phyloP scores from a whole-genome alignment of 805 yeast genomes.

The Suhomyces faveliae region DNA sequence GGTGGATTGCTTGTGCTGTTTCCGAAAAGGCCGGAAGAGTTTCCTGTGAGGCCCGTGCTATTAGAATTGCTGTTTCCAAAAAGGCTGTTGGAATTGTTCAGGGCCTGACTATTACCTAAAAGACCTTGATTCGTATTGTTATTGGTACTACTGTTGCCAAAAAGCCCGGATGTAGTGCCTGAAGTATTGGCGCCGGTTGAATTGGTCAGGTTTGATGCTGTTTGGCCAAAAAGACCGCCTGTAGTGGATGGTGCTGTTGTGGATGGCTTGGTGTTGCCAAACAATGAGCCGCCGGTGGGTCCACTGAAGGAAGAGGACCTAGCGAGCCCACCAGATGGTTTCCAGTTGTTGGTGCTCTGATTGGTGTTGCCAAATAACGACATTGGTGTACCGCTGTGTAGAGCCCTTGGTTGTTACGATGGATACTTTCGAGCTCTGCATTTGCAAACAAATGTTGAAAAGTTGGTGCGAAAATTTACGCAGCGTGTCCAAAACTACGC shows the following conservation, averaged over 20 bases:
- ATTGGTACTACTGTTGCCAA: neutral
- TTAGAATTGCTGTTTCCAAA: slow-evolving; percentile 6
- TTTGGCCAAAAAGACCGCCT: slow-evolving; percentile 8
- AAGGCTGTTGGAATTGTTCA: neutral
- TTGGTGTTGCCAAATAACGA: slow-evolving; percentile 14
- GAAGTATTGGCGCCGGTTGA: neutral
- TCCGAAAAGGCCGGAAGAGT: neutral
- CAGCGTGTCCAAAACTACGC: neutral
- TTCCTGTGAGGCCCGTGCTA: slow-evolving; percentile 1
- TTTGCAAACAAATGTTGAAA: slow-evolving; percentile 1
- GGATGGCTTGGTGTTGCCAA: slow-evolving; percentile 20
- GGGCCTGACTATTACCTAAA: slow-evolving; percentile 1
- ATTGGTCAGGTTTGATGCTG: neutral
- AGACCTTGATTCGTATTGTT: neutral
- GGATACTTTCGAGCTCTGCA: neutral
- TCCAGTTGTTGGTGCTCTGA: slow-evolving; percentile 17
- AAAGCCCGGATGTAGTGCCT: slow-evolving; percentile 4
- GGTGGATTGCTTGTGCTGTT: neutral
- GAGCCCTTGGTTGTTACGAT: neutral
- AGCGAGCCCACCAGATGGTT: slow-evolving; percentile 22
- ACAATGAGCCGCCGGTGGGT: slow-evolving; percentile 10
- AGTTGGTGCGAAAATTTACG: neutral
- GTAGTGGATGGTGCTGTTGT: neutral
- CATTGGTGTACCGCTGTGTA: neutral
- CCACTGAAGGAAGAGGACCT: slow-evolving; percentile 20